Evolutionary conservation across 208 protist species (phyloP), one percentile per base, ranked within the genome.

Genomic region (Vickermania spadyakhi): DNA sequence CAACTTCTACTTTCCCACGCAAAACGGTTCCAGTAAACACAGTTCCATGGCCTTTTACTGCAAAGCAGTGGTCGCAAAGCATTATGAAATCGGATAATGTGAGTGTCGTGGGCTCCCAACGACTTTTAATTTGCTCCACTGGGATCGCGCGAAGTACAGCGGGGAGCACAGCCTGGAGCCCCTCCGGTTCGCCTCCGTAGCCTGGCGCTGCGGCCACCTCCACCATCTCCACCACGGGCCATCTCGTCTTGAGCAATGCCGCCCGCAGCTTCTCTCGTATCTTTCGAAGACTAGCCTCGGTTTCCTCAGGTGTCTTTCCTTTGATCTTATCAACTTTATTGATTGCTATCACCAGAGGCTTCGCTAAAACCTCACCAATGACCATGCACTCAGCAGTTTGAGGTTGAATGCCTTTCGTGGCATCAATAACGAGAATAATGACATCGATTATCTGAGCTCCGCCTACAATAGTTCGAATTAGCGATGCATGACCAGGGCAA

Each of bases 371-470:
- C 53, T 92, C 86, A 27, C 81, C 89, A 30, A 96, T 72, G 5
- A 92, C 84, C 11, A 96, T 52, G 60, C 91, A 97, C 70, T 99
- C 97, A 1, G 97, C 95, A 13, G 98, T 99, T 70, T 99, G 98
- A 11, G 97, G 97, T 73, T 99, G 98, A 54, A 99, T 90, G 13
- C 98, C 98, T 67, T 99, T 99, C 1, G 60, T 86, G 1, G 91
- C 89, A 73, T 99, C 98, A 14, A 99, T 86, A 27, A 99, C 96
- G 13, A 99, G 79, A 56, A 99, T 70, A 84, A 99, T 98, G 21
- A 97, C 73, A 73, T 99, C 97, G 53, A 99, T 99, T 56, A 99
- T 99, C 68, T 98, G 96, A 25, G 97, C 96, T 2, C 97, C 97
- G 25, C 96, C 97, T 31, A 99, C 92, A n/a, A 99, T 91, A 1